Percentiles rank a stretch among this genome's conserved stretches.
phyloP scores from a whole-genome alignment of 2,329 filamentous ascomycete species.

The Pseudocercospora fijiensis region DNA sequence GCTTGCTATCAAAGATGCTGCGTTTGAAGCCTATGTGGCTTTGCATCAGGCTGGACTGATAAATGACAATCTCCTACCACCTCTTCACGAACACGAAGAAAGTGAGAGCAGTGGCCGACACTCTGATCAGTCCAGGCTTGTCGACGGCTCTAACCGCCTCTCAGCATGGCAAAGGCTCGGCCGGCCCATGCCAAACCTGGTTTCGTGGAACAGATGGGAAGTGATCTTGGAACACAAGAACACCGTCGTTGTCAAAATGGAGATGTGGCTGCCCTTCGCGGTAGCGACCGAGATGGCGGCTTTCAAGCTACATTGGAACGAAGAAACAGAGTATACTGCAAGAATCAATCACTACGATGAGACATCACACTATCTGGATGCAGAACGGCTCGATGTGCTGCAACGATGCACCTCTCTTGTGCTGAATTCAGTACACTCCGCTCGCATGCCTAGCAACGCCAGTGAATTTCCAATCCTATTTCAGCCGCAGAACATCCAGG shows the following conservation, averaged over 20 bases:
- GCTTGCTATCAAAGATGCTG: constrained; percentile 75
- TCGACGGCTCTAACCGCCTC: constrained; percentile 23
- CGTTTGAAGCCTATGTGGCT: constrained; percentile 73
- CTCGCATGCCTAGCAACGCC: constrained; percentile 9
- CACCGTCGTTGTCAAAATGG: constrained; percentile 15
- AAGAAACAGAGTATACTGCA: constrained; percentile 20
- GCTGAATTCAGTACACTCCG: constrained; percentile 14
- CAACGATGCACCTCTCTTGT: constrained; percentile 9
- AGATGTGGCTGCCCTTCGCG: constrained; percentile 27
- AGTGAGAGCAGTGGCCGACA: constrained; percentile 26
- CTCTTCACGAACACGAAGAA: constrained; percentile 36
- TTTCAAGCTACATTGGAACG: constrained; percentile 33
- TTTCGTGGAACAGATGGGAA: background rate
- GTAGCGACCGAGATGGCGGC: background rate
- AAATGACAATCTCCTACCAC: constrained; percentile 74
- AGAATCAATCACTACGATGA: background rate
- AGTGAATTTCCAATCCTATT: constrained; percentile 24
- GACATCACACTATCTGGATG: background rate
- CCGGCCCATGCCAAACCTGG: background rate
- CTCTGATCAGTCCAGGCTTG: constrained; percentile 31
- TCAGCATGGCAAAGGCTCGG: background rate
- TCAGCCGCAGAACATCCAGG: background rate
- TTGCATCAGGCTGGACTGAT: constrained; percentile 71
- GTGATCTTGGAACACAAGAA: background rate
- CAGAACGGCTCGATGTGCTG: background rate